Base-by-base conservation (phyloP, 2,329 filamentous ascomycete genomes). In the Pestalotiopsis fici region DNA sequence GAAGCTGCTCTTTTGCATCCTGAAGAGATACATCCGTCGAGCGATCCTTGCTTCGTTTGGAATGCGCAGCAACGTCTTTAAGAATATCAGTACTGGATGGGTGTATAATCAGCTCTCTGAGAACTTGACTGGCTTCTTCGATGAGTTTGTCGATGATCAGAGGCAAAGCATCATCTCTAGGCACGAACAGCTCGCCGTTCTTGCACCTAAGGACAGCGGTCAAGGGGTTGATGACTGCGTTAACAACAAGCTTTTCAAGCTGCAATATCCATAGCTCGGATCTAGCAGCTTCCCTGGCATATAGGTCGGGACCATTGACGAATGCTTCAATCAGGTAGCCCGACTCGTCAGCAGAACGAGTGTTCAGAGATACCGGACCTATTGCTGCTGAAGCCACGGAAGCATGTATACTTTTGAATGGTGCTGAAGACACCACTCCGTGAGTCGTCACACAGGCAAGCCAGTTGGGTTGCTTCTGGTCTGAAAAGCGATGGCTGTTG, bases 171-270 rank as follows among this genome's bases (percentile, higher is more conserved):
- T 77, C 74, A 7, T 74, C 71, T 67, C 84, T 83, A 69, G 89
- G 87, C 69, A 86, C 85, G 18, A 97, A 88, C 0, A 98, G 78
- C 4, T 86, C 85, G n/a, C 94, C 94, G 72, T 98, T 98, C 69
- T 88, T 88, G 76, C 90, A 91, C 65, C 92, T 86, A 66, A 96
- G 83, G 11, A 98, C 80, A 0, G 91, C 91, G 0, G 93, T 96
- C n/a, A 98, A 81, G 0, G 95, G 93, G 75, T 97, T 97, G 73
- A 98, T 88, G 37, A 95, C 83, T 43, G 88, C 85, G 75, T 97
- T 97, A 64, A 95, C 84, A 1, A 92, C 91, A 1, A 98, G 83
- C 78, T 97, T 98, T 74, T 97, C 93, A 3, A 98, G 86, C 80
- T 97, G 95, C n/a, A 85, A 74, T 11, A 84, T 70, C 83, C 85